A percentile compares a stretch with the other conserved stretches of the same genome.
phyloP scores from a whole-genome alignment of 164 flowering plant genomes.

The Vitis amurensis region DNA sequence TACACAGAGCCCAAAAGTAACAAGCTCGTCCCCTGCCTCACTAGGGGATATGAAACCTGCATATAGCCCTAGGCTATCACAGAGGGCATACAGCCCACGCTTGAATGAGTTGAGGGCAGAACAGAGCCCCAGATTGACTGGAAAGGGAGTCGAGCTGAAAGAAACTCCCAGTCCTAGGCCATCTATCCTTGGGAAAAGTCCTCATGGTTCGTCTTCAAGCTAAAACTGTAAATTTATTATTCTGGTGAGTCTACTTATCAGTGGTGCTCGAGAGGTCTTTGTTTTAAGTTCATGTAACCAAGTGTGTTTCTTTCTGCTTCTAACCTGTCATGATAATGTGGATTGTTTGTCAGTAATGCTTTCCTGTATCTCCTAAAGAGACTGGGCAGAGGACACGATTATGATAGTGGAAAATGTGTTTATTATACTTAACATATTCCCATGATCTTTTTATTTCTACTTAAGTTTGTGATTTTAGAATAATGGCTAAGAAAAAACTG shows the following conservation, averaged over 20 bases:
- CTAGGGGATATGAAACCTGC: constrained; percentile 37
- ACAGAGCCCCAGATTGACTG: constrained; percentile 32
- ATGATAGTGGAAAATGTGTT: constrained; percentile 13
- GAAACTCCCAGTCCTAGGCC: constrained; percentile 61
- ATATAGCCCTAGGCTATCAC: constrained; percentile 51
- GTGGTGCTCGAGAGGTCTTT: constrained; percentile 51
- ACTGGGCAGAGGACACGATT: constrained; percentile 17
- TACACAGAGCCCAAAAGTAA: constrained; percentile 66
- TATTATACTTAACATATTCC: not conserved
- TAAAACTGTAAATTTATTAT: constrained; percentile 11
- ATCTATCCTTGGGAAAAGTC: constrained; percentile 48
- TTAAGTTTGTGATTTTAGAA: not conserved
- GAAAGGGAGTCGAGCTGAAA: constrained; percentile 31
- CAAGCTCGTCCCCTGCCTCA: constrained; percentile 61
- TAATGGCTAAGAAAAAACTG: not conserved
- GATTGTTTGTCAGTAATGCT: constrained; percentile 7
- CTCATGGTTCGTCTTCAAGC: constrained; percentile 31
- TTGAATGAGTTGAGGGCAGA: constrained; percentile 40
- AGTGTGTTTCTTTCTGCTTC: constrained; percentile 14
- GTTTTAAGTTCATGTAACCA: constrained; percentile 20
- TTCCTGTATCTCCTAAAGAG: constrained; percentile 3
- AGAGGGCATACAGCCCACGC: constrained; percentile 47
- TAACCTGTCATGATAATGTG: constrained; percentile 12
- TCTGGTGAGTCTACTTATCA: constrained; percentile 18
- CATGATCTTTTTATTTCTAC: not conserved